Evolutionary conservation across 805 yeast species (phyloP), one percentile per base, ranked within the genome.

Genomic region (Brettanomyces anomalus): DNA sequence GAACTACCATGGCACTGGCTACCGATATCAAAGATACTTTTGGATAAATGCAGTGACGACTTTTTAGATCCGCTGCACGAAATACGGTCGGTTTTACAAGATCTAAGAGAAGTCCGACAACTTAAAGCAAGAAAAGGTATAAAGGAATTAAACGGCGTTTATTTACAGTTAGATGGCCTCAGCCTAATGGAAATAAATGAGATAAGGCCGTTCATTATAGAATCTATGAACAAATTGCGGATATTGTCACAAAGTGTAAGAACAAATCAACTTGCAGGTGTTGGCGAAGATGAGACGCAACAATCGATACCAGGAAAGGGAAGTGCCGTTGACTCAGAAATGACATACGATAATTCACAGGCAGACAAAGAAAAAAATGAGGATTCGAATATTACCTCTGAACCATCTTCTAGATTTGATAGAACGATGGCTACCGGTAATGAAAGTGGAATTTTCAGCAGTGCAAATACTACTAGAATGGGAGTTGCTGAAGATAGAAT

Each of bases 1-100:
- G 63, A 68, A 6, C 62, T 90, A 40, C 97, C 97, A 0, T 81
- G 82, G 79, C 77, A 81, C 57, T 93, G 98, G 98, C 66, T 88
- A 18, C 95, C 90, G 40, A 56, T 83, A 1, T 75, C 90, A 4
- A 85, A 82, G 50, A 70, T 82, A 11, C 64, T 90, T 39, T 68
- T 90, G 4, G 68, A 73, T 13, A 52, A 54, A 41, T 95, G 96
- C 2, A 52, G 81, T 0, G 95, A 89, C 51, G 97, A 93, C 59
- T 66, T 88, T 42, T 65, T 68, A 13, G 90, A 83, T 47, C 81
- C 87, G 1, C 72, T 84, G 0, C 85, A 84, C 53, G 80, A 74
- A 44, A 61, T 90, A 20, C 66, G 93, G 39, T 74, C 85, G 3
- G 59, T 79, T 14, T 65, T 90, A 3, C 95, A 88, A 53, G 97